Evolutionary conservation across 2,329 filamentous ascomycete genomes (phyloP), one percentile per base, ranked within the genome.

Genomic region (Blastomyces silverae): DNA sequence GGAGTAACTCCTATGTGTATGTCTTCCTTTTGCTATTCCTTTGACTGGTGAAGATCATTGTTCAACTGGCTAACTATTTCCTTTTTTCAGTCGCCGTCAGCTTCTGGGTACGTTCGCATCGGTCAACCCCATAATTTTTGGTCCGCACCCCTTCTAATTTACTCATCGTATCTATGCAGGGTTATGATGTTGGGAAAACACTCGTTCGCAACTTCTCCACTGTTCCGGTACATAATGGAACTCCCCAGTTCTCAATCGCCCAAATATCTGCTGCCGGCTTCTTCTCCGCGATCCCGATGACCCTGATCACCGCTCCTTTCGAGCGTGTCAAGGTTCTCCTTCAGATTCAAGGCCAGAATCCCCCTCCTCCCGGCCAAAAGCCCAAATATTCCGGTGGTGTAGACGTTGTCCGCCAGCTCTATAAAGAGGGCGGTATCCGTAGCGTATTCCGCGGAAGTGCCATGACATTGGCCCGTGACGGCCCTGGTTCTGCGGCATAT

Each of bases 1-100:
- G 94, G 94, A 63, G 94, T 99, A 20, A 99, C 94, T 67, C 94
- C 94, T 64, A 99, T 99, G 94, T 99, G 92, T 97, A 85, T 79
- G 92, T 86, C 50, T 31, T 64, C 56, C 55, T 52, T 59, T n/a
- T 25, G 61, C 50, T 67, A 15, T 61, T 22, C 67, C 46, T 64
- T 39, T 39, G 10, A 66, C 64, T 20, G 34, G 3, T 57, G 44
- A n/a, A 57, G 4, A 39, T n/a, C 17, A 31, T 37, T 46, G 15
- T 34, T 57, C 46, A n/a, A 39, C 46, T 56, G 13, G 28, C 63
- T 67, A 66, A 68, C 20, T 28, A 10, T 17, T 46, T 15, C n/a
- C 56, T 31, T 61, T 50, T 25, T 63, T 39, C 67, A 87, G 84
- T 88, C 72, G 86, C 86, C 62, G 85, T 88, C 22, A 87, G 84